A percentile compares a stretch with the other conserved stretches of the same genome.
Evolutionary conservation across 257 asterid species (phyloP).

Genomic region (Primulina eburnea): DNA sequence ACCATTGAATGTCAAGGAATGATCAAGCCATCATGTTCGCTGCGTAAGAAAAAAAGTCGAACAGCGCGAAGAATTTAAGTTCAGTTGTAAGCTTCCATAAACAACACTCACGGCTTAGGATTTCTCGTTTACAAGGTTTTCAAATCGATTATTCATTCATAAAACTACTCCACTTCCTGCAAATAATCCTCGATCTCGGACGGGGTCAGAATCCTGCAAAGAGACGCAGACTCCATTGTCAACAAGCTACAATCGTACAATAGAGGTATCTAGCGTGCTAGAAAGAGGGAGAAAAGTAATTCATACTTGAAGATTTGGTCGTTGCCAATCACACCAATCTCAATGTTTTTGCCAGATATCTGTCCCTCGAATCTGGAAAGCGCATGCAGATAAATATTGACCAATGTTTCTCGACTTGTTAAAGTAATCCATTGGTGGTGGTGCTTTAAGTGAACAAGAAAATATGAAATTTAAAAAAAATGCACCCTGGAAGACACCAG

Average conservation of each 20-base stretch:
- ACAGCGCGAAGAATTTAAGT: neutral
- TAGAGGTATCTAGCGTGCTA: neutral
- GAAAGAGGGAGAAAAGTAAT: conserved; percentile 3
- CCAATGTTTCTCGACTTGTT: neutral
- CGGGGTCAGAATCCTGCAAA: conserved; percentile 76
- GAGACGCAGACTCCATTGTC: conserved; percentile 7
- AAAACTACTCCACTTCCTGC: conserved; percentile 76
- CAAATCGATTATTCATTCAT: neutral
- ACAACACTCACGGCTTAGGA: neutral
- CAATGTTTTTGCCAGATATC: conserved; percentile 90
- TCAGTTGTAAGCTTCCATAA: neutral
- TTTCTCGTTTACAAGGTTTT: neutral
- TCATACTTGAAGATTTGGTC: conserved; percentile 75
- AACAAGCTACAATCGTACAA: neutral
- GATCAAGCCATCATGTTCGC: neutral
- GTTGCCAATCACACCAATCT: conserved; percentile 90
- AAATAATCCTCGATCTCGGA: conserved; percentile 97
- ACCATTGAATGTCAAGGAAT: neutral
- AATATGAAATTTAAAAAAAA: neutral
- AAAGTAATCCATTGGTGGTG: neutral
- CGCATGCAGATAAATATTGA: neutral
- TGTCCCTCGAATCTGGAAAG: conserved; percentile 89
- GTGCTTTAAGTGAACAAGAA: neutral
- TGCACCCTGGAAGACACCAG: neutral
- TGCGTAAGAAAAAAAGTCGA: neutral